Evolutionary conservation across 345 rosid genomes (phyloP).

Genomic region (Euphorbia lathyris): DNA sequence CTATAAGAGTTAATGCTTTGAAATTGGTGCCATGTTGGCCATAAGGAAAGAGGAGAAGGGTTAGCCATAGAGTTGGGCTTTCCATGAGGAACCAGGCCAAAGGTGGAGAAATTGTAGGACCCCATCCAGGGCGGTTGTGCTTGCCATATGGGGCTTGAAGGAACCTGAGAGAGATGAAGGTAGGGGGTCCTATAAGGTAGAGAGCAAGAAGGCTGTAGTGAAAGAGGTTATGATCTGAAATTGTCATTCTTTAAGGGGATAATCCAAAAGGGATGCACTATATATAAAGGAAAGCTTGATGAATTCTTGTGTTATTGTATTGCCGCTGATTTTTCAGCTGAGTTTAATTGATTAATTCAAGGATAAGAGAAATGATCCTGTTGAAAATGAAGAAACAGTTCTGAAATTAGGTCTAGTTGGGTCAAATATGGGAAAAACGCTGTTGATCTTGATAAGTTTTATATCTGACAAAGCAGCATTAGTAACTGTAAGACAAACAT

Average conservation of each 20-base stretch:
- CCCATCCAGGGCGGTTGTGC: constrained; percentile 91
- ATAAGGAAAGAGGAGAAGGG: constrained; percentile 62
- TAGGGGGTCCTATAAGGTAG: constrained; percentile 61
- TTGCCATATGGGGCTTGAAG: constrained; percentile 92
- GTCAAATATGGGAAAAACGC: background rate
- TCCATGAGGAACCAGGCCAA: constrained; percentile 96
- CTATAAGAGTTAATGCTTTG: constrained; percentile 51
- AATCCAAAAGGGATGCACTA: no score
- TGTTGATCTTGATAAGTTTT: background rate
- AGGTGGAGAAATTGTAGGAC: constrained; percentile 67
- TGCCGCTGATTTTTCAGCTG: background rate
- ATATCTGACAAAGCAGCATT: background rate
- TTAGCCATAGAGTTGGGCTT: constrained; percentile 75
- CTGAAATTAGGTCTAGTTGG: background rate
- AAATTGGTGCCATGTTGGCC: constrained; percentile 59
- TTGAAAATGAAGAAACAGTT: background rate
- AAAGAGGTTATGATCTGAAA: constrained; percentile 51
- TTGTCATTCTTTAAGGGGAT: background rate
- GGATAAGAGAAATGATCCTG: background rate
- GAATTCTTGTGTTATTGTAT: background rate
- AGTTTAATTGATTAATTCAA: background rate
- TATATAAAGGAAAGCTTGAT: background rate
- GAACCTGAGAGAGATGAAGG: constrained; percentile 59
- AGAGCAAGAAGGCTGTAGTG: constrained; percentile 44
- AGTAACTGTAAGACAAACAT: background rate